Evolutionary conservation across 1,284 basidiomycete genomes (phyloP).

Genomic region (Trichosporon sp.): DNA sequence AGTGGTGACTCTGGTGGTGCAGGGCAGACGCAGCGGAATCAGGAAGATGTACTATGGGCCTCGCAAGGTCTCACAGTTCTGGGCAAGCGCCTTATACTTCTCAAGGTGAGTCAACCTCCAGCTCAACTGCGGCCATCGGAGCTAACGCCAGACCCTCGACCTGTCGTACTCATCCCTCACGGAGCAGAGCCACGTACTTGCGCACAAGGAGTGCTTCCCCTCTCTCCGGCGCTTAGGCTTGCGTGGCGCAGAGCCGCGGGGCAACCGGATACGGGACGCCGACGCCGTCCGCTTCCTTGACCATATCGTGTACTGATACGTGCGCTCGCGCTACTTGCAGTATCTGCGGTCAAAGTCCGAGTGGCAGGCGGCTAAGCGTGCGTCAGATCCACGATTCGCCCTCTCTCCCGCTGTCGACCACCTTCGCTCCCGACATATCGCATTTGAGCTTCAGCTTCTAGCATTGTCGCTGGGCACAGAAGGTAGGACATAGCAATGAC

Average conservation of each 20-base stretch:
- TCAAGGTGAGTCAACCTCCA: slow-evolving; percentile 24
- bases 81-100: slow-evolving; percentile 32
- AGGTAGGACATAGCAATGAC: neutral
- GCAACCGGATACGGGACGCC: neutral
- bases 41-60: slow-evolving; percentile 16
- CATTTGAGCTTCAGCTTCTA: neutral
- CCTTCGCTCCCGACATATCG: neutral
- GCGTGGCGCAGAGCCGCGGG: neutral
- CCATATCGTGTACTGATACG: neutral
- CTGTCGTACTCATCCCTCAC: slow-evolving; percentile 22
- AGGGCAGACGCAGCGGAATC: neutral
- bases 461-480: neutral
- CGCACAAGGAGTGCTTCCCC: neutral
- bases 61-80: slow-evolving; percentile 20
- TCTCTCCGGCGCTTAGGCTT: neutral
- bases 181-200: neutral
- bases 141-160: slow-evolving; percentile 28
- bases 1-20: neutral
- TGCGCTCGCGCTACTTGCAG: too few relatives aligned
- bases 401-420: neutral
- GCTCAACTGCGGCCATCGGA: neutral
- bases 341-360: too few relatives aligned
- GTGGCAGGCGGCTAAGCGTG: too few relatives aligned
- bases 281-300: neutral
- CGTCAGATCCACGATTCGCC: too few relatives aligned